Percentiles rank a stretch among this genome's conserved stretches.
Evolutionary conservation across 768 basidiomycete genomes (phyloP).

Genomic region (Pisolithus albus): DNA sequence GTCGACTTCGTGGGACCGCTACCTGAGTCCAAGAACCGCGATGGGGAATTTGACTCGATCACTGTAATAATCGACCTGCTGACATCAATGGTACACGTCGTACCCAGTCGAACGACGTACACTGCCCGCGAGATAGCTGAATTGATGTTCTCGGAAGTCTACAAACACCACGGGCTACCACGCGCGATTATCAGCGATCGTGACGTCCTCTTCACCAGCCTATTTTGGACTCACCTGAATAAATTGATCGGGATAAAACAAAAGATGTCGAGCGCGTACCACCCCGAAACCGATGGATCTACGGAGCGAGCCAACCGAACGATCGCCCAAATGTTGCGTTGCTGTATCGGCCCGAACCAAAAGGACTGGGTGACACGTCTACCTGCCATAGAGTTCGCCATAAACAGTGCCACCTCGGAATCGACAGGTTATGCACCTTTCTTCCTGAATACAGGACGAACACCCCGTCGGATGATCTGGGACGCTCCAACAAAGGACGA

Average conservation of each 20-base stretch:
- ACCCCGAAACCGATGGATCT: conserved; percentile 29
- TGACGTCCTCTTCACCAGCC: conserved; percentile 18
- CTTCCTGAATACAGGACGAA: conserved; percentile 5
- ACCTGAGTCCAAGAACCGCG: conserved; percentile 12
- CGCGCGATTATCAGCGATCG: conserved; percentile 17
- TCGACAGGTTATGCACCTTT: conserved; percentile 17
- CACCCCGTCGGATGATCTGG: conserved; percentile 16
- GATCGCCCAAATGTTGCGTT: conserved; percentile 7
- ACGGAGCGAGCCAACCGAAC: conserved; percentile 18
- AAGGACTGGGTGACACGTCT: conserved; percentile 8
- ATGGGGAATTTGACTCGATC: conserved; percentile 19
- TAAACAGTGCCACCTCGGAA: neutral
- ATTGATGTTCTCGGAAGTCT: conserved; percentile 28
- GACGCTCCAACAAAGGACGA: conserved; percentile 1
- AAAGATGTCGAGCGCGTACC: conserved; percentile 20
- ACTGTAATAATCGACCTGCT: conserved; percentile 18
- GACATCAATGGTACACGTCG: conserved; percentile 18
- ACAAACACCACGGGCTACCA: conserved; percentile 21
- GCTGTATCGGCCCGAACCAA: neutral
- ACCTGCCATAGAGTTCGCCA: neutral
- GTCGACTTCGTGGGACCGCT: conserved; percentile 13
- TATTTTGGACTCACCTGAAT: conserved; percentile 20
- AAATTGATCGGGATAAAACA: conserved; percentile 13
- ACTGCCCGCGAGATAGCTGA: conserved; percentile 30
- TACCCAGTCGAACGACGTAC: conserved; percentile 17